A percentile compares a stretch with the other conserved stretches of the same genome.
Evolutionary conservation across 768 basidiomycete genomes (phyloP).

Genomic region (Brasilioporus rufonigricans): DNA sequence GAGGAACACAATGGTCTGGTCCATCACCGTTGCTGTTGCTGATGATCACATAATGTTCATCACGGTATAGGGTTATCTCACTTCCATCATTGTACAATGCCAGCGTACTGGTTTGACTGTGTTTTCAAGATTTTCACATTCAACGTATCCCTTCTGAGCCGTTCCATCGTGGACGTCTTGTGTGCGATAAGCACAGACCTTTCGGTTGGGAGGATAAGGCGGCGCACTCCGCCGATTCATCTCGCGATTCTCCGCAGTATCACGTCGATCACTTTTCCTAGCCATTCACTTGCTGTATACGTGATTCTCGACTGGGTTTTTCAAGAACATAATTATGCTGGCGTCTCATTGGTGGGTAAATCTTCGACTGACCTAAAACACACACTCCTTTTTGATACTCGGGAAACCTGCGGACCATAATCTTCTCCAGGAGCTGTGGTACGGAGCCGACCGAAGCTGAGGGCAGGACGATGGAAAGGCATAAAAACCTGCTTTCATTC

Average conservation of each 20-base stretch:
- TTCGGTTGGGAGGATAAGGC: slow-evolving; percentile 23
- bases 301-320: slow-evolving; percentile 1
- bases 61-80: background rate
- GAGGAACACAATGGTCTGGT: slow-evolving; percentile 3
- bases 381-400: slow-evolving; percentile 3
- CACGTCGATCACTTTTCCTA: slow-evolving; percentile 8
- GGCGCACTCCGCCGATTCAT: slow-evolving; percentile 2
- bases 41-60: background rate
- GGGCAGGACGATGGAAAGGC: slow-evolving; percentile 25
- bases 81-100: background rate
- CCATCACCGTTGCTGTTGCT: background rate
- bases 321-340: slow-evolving; percentile 8
- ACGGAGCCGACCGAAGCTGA: slow-evolving; percentile 22
- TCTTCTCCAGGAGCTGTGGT: slow-evolving; percentile 7
- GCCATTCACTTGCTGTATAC: slow-evolving; percentile 2
- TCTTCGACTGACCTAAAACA: background rate
- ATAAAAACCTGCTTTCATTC: slow-evolving; percentile 21
- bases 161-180: slow-evolving; percentile 1
- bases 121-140: background rate
- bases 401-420: slow-evolving; percentile 1
- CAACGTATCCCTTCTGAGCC: background rate
- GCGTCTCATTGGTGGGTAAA: slow-evolving; percentile 8
- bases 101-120: background rate
- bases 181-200: slow-evolving; percentile 22
- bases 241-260: slow-evolving; percentile 14